Conservation (phyloP, 768 basidiomycete genomes). For the Podaxis sp. region DNA sequence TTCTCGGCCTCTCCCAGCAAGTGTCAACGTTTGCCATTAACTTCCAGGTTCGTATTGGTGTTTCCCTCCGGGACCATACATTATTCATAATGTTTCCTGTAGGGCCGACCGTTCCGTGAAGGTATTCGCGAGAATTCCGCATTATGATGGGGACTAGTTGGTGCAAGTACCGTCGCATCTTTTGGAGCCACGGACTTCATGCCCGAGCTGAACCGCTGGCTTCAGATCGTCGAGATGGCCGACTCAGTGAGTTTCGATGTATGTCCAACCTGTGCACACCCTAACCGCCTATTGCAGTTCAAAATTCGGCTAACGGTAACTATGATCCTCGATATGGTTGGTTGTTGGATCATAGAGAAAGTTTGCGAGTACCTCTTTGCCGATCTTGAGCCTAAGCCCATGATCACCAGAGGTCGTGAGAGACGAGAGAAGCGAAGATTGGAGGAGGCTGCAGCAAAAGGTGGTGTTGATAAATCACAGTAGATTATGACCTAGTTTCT, state of each 20-base stretch:
- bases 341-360: constrained; percentile 84
- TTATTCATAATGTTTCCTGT: constrained; percentile 7
- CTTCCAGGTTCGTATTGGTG: constrained; percentile 64
- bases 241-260: constrained; percentile 49
- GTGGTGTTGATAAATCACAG: not conserved
- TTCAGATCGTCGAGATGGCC: constrained; percentile 95
- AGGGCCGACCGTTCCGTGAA: constrained; percentile 97
- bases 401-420: constrained; percentile 84
- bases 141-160: constrained; percentile 90
- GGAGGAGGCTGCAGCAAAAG: constrained; percentile 18
- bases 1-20: constrained; percentile 93
- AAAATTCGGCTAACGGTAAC: constrained; percentile 70
- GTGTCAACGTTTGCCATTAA: constrained; percentile 99
- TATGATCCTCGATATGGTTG: constrained; percentile 88
- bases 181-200: constrained; percentile 92
- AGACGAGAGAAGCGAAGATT: constrained; percentile 63
- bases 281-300: constrained; percentile 56
- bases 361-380: constrained; percentile 87
- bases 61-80: not conserved
- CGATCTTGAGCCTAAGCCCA: constrained; percentile 77
- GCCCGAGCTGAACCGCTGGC: constrained; percentile 94
- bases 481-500: not conserved
- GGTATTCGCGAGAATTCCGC: constrained; percentile 95
- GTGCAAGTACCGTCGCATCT: constrained; percentile 88
- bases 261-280: not conserved